Evolutionary conservation across 148 eudicot species (phyloP), one percentile per base, ranked within the genome.

Genomic region (Fallopia convolvulus): DNA sequence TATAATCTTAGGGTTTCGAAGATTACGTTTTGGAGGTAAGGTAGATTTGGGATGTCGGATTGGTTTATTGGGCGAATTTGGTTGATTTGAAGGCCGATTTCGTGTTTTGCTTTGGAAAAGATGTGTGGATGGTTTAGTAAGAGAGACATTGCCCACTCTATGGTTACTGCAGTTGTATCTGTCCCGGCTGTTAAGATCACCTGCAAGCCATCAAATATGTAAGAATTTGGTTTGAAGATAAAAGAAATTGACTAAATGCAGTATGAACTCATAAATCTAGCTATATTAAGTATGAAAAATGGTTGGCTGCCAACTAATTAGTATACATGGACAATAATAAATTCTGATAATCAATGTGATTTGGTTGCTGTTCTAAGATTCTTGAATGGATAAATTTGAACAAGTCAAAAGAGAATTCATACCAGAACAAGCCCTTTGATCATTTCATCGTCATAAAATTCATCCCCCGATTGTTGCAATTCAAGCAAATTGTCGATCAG

Each of bases 81-180:
- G 40, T 73, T 63, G 1, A 75, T 17, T 14, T 79, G 74, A 39
- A n/a, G 40, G 65, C 74, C 49, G 30, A 79, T 79, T 21, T 79
- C 77, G 6, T 48, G 15, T 21, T 49, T 79, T 1, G 77, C 63
- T 4, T 75, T 74, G 7, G 30, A 44, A 3, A 79, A 12, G 39
- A 60, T 68, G 13, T 65, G 21, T 61, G 74, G 78, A 61, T 79
- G 74, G 33, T 79, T 79, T 5, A 79, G 73, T n/a, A 79, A 66
- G 12, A 79, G 72, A 0, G 81, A 79, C 81, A 79, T 79, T 47
- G 81, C 78, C 81, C 81, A 79, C 32, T 79, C 81, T 55, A 75
- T 74, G 32, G 74, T 75, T 15, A 47, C 44, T 20, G 77, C 10
- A 5, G 78, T 58, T 18, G 81, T 60, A n/a, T 79, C 71, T 13